Base-by-base conservation (phyloP, 257 asterid genomes). In the Leonotis leonurus region DNA sequence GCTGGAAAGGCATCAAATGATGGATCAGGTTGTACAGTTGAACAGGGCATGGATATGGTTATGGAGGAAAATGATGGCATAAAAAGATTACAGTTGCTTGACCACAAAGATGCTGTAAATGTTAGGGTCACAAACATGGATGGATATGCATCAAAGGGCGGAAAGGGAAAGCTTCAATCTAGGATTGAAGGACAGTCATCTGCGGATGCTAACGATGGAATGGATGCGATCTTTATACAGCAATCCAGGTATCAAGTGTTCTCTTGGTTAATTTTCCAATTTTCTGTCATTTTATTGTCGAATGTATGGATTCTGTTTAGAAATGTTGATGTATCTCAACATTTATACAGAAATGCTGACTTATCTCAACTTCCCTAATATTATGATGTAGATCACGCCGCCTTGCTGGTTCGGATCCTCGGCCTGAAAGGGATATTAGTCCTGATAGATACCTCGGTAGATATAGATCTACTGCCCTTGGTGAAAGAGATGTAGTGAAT, bases 21-120 rank as follows among this genome's bases (percentile, higher is more conserved):
- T 21, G 89, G 85, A 62, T 82, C 88, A 54, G 82, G 85, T 10
- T 62, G 83, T 54, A 76, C 83, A 14, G 74, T 73, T 51, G 88
- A 76, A 62, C 73, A 76, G 65, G 40, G 74, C 3, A 13, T 68
- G 67, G 84, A 65, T 70, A 54, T 69, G 65, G 46, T 48, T 49
- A 49, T 63, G 6, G 78, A 73, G 53, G 78, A 76, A 62, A 69
- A 66, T 43, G 61, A 41, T 41, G 73, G 32, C 40, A 13, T 36
- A 62, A 78, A 75, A 33, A 74, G 81, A 67, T 58, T 74, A 18
- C 66, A 74, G 27, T 37, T 69, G 60, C 60, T 59, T 65, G 81
- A 69, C 59, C 71, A 50, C 35, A 62, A 75, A 26, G 75, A 72
- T 20, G 55, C 55, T 20, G 35, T 63, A 71, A 78, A 74, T 49